phyloP scores from a whole-genome alignment of 1,284 basidiomycete genomes.

The Jaminaea rosea region DNA sequence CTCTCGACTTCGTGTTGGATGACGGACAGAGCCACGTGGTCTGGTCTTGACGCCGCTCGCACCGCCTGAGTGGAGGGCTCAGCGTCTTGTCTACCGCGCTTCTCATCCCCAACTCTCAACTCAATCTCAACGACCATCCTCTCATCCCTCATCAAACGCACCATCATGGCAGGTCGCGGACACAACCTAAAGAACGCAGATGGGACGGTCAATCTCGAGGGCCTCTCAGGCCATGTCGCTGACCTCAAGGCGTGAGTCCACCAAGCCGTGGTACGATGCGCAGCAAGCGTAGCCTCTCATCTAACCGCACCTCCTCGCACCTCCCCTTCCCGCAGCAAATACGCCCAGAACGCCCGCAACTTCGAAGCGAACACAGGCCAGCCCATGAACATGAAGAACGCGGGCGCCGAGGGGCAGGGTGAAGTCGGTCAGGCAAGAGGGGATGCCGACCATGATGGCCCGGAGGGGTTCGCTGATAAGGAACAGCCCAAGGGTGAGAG shows the following conservation, averaged over 20 bases:
- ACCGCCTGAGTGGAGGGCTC: no score
- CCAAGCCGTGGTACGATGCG: neutral
- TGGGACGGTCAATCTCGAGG: neutral
- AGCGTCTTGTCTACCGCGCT: no score
- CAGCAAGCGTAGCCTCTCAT: neutral
- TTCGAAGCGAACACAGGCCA: slow-evolving; percentile 1
- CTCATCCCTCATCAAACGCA: no score
- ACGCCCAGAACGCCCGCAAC: neutral
- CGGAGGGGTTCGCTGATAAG: neutral
- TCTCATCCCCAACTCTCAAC: no score
- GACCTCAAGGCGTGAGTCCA: slow-evolving; percentile 1
- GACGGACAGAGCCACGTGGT: no score
- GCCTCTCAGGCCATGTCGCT: neutral
- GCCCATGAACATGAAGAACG: neutral
- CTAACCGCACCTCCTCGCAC: neutral
- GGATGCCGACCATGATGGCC: neutral
- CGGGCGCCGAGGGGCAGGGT: neutral
- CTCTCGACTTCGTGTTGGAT: no score
- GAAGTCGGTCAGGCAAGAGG: neutral
- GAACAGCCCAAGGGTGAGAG: neutral
- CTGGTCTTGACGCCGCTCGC: no score
- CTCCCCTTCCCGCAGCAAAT: neutral
- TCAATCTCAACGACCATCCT: no score
- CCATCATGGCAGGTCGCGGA: no score
- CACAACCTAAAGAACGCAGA: no score